These are phyloP conservation scores for Luvunga scandens DNA, from an alignment of 345 rosid genomes.

Conservation along the genomic window DNA sequence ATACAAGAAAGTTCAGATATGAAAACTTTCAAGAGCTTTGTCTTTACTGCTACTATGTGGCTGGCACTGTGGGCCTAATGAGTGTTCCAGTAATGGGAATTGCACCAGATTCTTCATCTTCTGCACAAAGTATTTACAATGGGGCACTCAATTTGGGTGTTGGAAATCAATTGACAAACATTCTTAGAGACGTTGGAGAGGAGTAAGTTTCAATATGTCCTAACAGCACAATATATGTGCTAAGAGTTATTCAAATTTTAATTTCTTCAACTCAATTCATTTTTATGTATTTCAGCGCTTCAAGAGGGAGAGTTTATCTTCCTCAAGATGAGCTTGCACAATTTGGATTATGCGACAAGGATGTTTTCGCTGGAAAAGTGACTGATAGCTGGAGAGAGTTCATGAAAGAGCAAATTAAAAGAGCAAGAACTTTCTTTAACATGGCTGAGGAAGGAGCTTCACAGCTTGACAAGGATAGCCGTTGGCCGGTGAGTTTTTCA, in stretches of 20 bases:
- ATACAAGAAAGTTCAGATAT: conserved; percentile 41
- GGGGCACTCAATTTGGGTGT: conserved; percentile 51
- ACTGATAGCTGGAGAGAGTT: conserved; percentile 51
- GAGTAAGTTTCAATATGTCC: conserved; percentile 35
- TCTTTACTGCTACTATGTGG: conserved; percentile 53
- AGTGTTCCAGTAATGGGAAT: conserved; percentile 70
- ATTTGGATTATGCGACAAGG: conserved; percentile 44
- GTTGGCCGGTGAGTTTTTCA: conserved; percentile 49
- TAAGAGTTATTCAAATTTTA: not conserved
- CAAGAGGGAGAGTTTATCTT: conserved; percentile 57
- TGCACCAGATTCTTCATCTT: conserved; percentile 34
- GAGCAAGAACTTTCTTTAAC: conserved; percentile 56
- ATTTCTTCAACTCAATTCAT: not conserved
- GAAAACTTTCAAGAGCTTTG: conserved; percentile 53
- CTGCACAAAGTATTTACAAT: conserved; percentile 37
- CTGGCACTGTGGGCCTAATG: conserved; percentile 59
- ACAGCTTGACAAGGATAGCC: conserved; percentile 51
- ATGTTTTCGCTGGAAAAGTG: conserved; percentile 47
- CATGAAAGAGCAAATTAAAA: conserved; percentile 54
- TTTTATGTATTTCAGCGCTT: conserved; percentile 25
- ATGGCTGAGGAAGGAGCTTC: conserved; percentile 64
- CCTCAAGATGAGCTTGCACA: conserved; percentile 61
- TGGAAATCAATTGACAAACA: conserved; percentile 61
- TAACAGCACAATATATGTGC: no score
- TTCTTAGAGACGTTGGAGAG: conserved; percentile 63